Base-by-base conservation (phyloP, 2,329 filamentous ascomycete genomes). In the Curvularia verruculosa region DNA sequence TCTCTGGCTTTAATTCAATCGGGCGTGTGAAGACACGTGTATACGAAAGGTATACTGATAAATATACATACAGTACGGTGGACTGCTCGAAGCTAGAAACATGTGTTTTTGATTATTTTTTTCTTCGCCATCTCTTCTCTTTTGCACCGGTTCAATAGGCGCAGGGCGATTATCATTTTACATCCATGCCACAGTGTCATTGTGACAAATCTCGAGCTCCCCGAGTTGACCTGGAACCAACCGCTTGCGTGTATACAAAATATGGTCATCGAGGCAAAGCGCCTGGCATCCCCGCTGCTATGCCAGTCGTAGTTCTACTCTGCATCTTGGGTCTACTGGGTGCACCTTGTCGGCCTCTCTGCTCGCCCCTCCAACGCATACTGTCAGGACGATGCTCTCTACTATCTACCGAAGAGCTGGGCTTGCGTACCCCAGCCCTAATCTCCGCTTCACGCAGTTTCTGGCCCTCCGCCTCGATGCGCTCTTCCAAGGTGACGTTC, bases 371-470 rank as follows among this genome's bases (percentile, higher is more conserved):
- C 66, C 65, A 73, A 31, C 72, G 60, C 65, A 74, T 66, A 0
- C 72, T 69, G 2, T 64, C 62, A 15, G 37, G 54, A 8, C 54
- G 53, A 10, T 61, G 57, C 13, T 59, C 44, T 45, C 57, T 58
- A 15, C 57, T 24, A 8, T 53, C 45, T 9, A 10, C 24, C 15
- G 45, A 10, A 23, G 44, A 37, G 15, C 49, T 52, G 5, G 57
- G 60, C 28, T 62, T 65, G 28, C 73, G 56, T 54, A 70, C 72
- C 0, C 72, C 73, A 10, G 73, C 73, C 15, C 64, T 59, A 1
- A 74, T 62, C 63, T 78, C 76, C 0, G 75, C 75, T 40, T 77
- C 73, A 12, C 76, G 57, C 44, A 77, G 41, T 47, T 74, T 76
- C 10, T 69, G 67, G 21, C 75, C 75, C 49, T 76, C 75, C 10